Conservation (phyloP, 495 filamentous ascomycete genomes). For the Extremus antarcticus region DNA sequence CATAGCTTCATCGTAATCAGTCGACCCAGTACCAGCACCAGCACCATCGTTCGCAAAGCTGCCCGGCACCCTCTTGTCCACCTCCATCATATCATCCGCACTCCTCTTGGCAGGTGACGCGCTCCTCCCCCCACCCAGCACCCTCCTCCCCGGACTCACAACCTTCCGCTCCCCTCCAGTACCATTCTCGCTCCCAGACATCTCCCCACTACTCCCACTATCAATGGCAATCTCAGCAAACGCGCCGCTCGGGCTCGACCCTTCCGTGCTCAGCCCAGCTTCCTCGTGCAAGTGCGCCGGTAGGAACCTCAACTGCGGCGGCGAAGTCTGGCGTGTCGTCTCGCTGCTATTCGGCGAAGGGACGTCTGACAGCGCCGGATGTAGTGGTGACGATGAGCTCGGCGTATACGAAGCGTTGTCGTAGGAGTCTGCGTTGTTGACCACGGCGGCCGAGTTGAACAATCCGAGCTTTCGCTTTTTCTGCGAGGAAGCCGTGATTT, state of each 20-base stretch:
- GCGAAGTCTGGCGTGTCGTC: constrained; percentile 23
- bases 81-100: constrained; percentile 41
- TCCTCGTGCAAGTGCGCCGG: constrained; percentile 54
- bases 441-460: background rate
- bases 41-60: background rate
- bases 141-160: constrained; percentile 4
- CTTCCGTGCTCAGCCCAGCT: constrained; percentile 26
- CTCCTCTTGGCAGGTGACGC: constrained; percentile 45
- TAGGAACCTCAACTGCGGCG: constrained; percentile 37
- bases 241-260: constrained; percentile 47
- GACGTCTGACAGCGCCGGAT: constrained; percentile 11
- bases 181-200: constrained; percentile 16
- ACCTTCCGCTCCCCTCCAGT: background rate
- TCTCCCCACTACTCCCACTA: constrained; percentile 11
- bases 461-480: constrained; percentile 79
- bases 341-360: constrained; percentile 25
- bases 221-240: constrained; percentile 62
- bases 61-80: constrained; percentile 25
- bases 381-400: constrained; percentile 5
- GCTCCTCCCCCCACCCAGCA: constrained; percentile 30
- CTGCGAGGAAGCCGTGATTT: constrained; percentile 47
- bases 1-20: constrained; percentile 8
- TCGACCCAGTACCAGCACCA: constrained; percentile 1
- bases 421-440: background rate
- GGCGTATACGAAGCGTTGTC: constrained; percentile 2